These are phyloP conservation scores for Lobosporangium transversale DNA, from an alignment of 192 early-diverging fungal genomes.

Conservation along the genomic window DNA sequence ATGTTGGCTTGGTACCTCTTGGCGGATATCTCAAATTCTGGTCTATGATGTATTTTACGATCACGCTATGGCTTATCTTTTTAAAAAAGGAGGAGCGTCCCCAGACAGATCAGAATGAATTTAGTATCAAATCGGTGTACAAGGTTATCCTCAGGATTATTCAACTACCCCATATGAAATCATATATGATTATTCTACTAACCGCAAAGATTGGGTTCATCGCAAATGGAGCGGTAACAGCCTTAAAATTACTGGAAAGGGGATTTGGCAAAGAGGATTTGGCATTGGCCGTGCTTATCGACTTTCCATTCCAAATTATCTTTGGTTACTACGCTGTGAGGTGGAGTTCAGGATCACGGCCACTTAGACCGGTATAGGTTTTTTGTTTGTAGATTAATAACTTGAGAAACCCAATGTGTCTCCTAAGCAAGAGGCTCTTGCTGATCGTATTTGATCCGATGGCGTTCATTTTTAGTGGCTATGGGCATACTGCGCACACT, in stretches of 20 bases:
- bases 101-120: conserved; percentile 39
- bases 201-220: conserved; percentile 95
- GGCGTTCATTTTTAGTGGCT: conserved; percentile 77
- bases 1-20: conserved; percentile 79
- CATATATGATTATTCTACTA: conserved; percentile 83
- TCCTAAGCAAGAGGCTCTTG: too few relatives aligned
- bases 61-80: conserved; percentile 84
- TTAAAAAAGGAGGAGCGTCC: conserved; percentile 73
- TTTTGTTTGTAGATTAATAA: too few relatives aligned
- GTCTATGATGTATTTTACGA: conserved; percentile 86
- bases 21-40: conserved; percentile 93
- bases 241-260: conserved; percentile 94
- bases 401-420: too few relatives aligned
- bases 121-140: conserved; percentile 80
- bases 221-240: conserved; percentile 93
- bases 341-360: conserved; percentile 89
- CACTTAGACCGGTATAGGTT: conserved; percentile 79
- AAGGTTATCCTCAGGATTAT: conserved; percentile 88
- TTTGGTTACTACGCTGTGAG: conserved; percentile 98
- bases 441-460: too few relatives aligned
- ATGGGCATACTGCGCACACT: conserved; percentile 86
- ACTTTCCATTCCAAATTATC: conserved; percentile 96
- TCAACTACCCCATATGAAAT: conserved; percentile 88
- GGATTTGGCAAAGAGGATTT: conserved; percentile 96
- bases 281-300: conserved; percentile 90